Conservation (phyloP, 2,329 filamentous ascomycete genomes). For the Aureobasidium mangrovei region DNA sequence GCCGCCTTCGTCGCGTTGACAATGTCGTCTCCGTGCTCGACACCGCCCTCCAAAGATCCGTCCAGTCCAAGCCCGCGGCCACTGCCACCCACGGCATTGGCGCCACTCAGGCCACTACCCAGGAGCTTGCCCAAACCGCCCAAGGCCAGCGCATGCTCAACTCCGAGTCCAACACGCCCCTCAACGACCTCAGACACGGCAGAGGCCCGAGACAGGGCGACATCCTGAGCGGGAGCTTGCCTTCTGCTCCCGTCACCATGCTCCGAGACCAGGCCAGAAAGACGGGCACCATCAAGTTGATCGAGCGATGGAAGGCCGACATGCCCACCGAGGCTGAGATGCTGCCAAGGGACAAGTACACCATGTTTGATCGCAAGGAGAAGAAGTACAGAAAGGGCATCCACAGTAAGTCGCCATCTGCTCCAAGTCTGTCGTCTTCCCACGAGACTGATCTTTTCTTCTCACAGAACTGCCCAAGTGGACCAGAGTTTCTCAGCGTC, state of each 20-base stretch:
- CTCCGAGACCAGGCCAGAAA: constrained; percentile 22
- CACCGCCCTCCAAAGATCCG: constrained; percentile 58
- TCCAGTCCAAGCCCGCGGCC: constrained; percentile 19
- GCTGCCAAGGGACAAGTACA: constrained; percentile 95
- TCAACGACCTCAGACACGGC: constrained; percentile 23
- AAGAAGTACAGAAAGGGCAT: constrained; percentile 95
- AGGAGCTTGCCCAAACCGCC: constrained; percentile 24
- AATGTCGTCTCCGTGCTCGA: constrained; percentile 76
- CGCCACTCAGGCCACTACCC: constrained; percentile 19
- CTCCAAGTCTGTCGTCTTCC: not conserved
- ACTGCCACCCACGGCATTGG: constrained; percentile 12
- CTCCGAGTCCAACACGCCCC: constrained; percentile 13
- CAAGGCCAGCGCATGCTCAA: constrained; percentile 25
- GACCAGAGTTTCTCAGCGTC: constrained; percentile 86
- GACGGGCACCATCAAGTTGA: constrained; percentile 57
- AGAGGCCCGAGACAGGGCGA: constrained; percentile 25
- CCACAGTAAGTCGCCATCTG: constrained; percentile 60
- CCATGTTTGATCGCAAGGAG: constrained; percentile 91
- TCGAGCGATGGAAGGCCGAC: constrained; percentile 86
- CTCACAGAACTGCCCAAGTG: constrained; percentile 51
- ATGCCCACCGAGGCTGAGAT: constrained; percentile 97
- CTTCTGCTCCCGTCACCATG: constrained; percentile 13
- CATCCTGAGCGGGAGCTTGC: constrained; percentile 16
- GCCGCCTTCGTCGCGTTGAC: constrained; percentile 78
- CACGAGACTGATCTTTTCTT: constrained; percentile 22